Conservation (phyloP, 768 basidiomycete species). For the Lentinula raphanica region DNA sequence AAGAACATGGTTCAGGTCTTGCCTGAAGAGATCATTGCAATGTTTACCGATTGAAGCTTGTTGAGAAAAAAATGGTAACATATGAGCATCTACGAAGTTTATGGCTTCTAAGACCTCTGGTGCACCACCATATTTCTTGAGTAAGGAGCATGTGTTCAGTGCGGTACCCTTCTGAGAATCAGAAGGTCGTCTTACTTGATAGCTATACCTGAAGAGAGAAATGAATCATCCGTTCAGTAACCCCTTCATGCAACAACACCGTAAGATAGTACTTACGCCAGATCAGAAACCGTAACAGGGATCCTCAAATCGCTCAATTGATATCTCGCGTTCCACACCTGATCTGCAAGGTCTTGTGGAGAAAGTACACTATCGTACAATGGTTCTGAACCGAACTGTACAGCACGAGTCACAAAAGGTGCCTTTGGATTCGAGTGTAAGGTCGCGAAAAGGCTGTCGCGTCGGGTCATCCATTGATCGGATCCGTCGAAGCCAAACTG, state of each 20-base stretch:
- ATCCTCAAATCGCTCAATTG: slow-evolving; percentile 50
- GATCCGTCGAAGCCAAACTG: slow-evolving; percentile 46
- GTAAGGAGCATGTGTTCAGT: neutral
- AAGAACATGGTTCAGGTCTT: neutral
- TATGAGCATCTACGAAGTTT: slow-evolving; percentile 64
- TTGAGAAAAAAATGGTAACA: slow-evolving; percentile 63
- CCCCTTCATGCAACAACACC: neutral
- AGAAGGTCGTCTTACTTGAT: slow-evolving; percentile 36
- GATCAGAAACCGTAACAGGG: slow-evolving; percentile 64
- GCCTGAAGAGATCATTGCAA: neutral
- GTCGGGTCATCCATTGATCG: slow-evolving; percentile 48
- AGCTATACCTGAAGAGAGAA: slow-evolving; percentile 10
- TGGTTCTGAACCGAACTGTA: slow-evolving; percentile 73
- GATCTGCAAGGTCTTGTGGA: slow-evolving; percentile 40
- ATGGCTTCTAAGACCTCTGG: slow-evolving; percentile 39
- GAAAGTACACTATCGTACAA: slow-evolving; percentile 54
- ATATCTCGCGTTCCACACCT: slow-evolving; percentile 45
- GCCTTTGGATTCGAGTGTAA: slow-evolving; percentile 59
- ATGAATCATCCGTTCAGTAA: neutral
- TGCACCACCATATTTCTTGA: slow-evolving; percentile 1
- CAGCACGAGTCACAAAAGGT: slow-evolving; percentile 56
- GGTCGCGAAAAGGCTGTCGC: slow-evolving; percentile 44
- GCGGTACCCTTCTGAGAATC: neutral
- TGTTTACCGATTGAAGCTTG: slow-evolving; percentile 49
- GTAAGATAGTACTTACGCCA: slow-evolving; percentile 42